Evolutionary conservation across 2,329 filamentous ascomycete species (phyloP).

Genomic region (Sporothrix mexicana): DNA sequence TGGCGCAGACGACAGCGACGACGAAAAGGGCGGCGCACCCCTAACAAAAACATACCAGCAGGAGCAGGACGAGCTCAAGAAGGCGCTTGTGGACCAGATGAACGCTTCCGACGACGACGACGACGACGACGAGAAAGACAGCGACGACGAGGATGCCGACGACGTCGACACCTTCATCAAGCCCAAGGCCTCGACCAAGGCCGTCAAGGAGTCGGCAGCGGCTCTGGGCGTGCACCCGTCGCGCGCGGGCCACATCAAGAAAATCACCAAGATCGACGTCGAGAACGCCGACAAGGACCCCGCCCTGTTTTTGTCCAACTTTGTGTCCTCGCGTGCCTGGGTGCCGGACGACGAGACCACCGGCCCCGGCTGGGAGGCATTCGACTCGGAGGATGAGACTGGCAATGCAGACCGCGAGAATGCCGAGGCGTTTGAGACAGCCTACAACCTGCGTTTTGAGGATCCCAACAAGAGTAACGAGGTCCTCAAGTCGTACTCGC

Average conservation of each 20-base stretch:
- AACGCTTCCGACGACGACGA: constrained; percentile 68
- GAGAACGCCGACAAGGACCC: constrained; percentile 81
- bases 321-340: constrained; percentile 92
- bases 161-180: constrained; percentile 78
- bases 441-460: constrained; percentile 96
- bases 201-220: constrained; percentile 39
- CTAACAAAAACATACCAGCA: constrained; percentile 73
- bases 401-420: constrained; percentile 75
- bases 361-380: constrained; percentile 72
- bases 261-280: constrained; percentile 67
- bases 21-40: constrained; percentile 37
- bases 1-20: constrained; percentile 62
- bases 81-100: constrained; percentile 79
- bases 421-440: constrained; percentile 87
- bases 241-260: constrained; percentile 52
- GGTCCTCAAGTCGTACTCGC: constrained; percentile 83
- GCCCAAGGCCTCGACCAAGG: constrained; percentile 62
- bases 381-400: constrained; percentile 91
- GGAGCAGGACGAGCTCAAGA: constrained; percentile 85
- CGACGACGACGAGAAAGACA: constrained; percentile 59
- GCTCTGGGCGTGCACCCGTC: constrained; percentile 63
- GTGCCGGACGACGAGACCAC: constrained; percentile 58
- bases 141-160: constrained; percentile 63
- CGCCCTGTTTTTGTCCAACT: constrained; percentile 92
- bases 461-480: constrained; percentile 89